Evolutionary conservation across 2,329 filamentous ascomycete species (phyloP).

Genomic region (Golovinomyces cichoracearum): DNA sequence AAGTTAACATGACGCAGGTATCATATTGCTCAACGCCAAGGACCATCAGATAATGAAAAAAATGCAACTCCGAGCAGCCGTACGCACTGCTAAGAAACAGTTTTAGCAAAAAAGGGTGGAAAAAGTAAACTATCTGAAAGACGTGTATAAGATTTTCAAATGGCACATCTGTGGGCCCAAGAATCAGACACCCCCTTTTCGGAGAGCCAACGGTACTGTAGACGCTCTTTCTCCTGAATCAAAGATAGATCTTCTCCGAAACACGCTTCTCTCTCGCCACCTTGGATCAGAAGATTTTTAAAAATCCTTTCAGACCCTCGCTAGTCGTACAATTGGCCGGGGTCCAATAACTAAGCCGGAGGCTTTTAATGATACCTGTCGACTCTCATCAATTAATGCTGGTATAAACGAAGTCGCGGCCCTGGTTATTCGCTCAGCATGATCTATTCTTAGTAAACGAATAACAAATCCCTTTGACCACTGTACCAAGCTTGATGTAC

Average conservation of each 20-base stretch:
- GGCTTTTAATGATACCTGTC: background rate
- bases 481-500: background rate
- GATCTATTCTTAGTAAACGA: background rate
- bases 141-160: background rate
- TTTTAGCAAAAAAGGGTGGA: background rate
- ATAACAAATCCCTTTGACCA: background rate
- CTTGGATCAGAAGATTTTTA: background rate
- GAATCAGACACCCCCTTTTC: background rate
- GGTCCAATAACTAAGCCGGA: background rate
- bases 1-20: background rate
- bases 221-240: background rate
- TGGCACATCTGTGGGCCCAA: background rate
- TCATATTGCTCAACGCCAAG: background rate
- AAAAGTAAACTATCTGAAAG: background rate
- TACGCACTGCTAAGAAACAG: background rate
- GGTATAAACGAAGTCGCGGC: background rate
- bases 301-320: background rate
- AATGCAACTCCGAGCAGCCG: background rate
- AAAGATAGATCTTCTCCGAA: background rate
- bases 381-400: background rate
- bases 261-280: background rate
- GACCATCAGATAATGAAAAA: background rate
- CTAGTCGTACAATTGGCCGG: background rate
- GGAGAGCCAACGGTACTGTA: background rate
- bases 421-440: background rate